phyloP scores from a whole-genome alignment of 352 stramenopile species.

The Phytophthora cactorum region DNA sequence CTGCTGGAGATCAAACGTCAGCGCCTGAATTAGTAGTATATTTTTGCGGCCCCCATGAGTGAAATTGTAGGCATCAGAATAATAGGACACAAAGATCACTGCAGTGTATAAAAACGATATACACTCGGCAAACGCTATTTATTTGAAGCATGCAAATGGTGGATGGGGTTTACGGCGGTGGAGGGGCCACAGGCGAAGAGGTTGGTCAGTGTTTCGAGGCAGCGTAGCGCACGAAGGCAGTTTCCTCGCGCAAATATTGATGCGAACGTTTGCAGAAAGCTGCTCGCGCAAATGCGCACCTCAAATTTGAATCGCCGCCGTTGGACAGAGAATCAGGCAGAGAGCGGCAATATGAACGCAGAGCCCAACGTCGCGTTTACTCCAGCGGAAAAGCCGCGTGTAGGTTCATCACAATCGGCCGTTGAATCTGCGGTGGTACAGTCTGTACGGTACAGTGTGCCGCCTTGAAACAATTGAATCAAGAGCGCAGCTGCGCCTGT shows the following conservation, averaged over 20 bases:
- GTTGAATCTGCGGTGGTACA: not conserved
- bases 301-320: conserved; percentile 1
- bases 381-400: not conserved
- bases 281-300: not conserved
- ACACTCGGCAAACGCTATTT: conserved; percentile 36
- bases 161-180: no score
- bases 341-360: not conserved
- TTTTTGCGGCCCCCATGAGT: conserved; percentile 40
- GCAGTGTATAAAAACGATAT: conserved; percentile 40
- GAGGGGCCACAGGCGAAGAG: no score
- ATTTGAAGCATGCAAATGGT: conserved; percentile 20
- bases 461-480: conserved; percentile 15
- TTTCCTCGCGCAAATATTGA: conserved; percentile 28
- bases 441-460: conserved; percentile 4
- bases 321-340: conserved; percentile 20
- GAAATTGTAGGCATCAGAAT: conserved; percentile 45
- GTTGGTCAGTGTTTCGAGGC: not conserved
- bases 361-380: conserved; percentile 8
- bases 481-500: conserved; percentile 20
- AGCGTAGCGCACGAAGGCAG: not conserved
- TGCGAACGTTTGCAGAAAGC: not conserved
- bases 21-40: conserved; percentile 52
- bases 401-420: conserved; percentile 1
- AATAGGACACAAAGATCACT: conserved; percentile 39
- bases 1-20: conserved; percentile 54